These are phyloP conservation scores for Populus deltoides DNA, from an alignment of 345 rosid species.

Conservation along the genomic window DNA sequence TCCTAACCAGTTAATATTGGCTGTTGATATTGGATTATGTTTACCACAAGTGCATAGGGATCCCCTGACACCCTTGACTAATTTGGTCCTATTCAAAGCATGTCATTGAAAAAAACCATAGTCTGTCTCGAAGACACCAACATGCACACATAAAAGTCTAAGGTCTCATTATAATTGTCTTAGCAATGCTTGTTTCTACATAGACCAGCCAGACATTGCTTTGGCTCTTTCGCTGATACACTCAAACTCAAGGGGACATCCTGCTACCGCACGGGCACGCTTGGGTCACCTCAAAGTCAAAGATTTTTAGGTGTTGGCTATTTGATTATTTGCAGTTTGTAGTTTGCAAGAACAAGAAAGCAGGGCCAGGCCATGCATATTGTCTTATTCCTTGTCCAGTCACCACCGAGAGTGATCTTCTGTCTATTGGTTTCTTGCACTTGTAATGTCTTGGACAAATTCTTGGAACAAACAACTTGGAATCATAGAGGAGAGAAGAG, in stretches of 20 bases:
- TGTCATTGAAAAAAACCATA: background rate
- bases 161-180: background rate
- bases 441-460: too few relatives aligned
- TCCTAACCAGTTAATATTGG: too few relatives aligned
- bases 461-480: too few relatives aligned
- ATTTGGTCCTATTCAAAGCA: background rate
- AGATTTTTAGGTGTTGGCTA: background rate
- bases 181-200: background rate
- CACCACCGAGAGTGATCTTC: background rate
- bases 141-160: background rate
- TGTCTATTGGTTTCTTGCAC: background rate
- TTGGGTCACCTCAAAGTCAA: background rate
- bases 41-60: background rate
- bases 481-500: too few relatives aligned
- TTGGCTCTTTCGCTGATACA: background rate
- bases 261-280: background rate
- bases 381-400: background rate
- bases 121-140: background rate
- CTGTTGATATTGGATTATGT: too few relatives aligned
- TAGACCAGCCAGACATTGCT: background rate
- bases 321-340: slow-evolving; percentile 7
- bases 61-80: background rate
- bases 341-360: background rate
- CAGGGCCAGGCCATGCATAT: background rate
- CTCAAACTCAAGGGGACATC: background rate